Conservation (phyloP, 306 rosid genomes). For the Quercus alba region DNA sequence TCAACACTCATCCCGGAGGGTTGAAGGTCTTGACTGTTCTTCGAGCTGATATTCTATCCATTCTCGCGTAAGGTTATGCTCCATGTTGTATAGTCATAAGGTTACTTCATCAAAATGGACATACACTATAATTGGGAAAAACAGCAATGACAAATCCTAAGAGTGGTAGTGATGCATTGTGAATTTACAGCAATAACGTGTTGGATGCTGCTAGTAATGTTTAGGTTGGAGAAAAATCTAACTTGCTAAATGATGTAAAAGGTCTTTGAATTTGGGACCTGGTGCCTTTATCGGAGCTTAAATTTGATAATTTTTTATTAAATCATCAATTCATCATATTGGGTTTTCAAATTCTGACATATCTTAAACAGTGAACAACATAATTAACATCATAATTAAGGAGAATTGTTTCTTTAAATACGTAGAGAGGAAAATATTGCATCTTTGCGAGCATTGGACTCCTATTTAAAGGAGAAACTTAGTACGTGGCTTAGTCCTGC, state of each 20-base stretch:
- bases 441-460: slow-evolving; percentile 81
- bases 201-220: not conserved
- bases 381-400: too few species aligned
- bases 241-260: not conserved
- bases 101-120: not conserved
- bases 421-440: slow-evolving; percentile 74
- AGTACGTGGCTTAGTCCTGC: slow-evolving; percentile 95
- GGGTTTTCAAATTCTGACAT: not conserved
- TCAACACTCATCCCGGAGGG: slow-evolving; percentile 91
- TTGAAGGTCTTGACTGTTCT: slow-evolving; percentile 71
- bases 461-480: slow-evolving; percentile 83
- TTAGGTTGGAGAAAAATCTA: not conserved
- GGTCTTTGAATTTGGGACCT: not conserved
- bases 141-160: not conserved
- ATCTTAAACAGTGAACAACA: not conserved
- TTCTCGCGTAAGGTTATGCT: slow-evolving; percentile 69
- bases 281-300: not conserved
- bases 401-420: slow-evolving; percentile 14
- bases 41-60: slow-evolving; percentile 74
- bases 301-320: not conserved
- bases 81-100: not conserved
- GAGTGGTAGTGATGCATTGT: not conserved
- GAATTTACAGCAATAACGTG: not conserved
- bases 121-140: not conserved
- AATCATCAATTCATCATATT: not conserved